A percentile compares a stretch with the other conserved stretches of the same genome.
phyloP scores from a whole-genome alignment of 345 rosid genomes.

The Dovyalis caffra region DNA sequence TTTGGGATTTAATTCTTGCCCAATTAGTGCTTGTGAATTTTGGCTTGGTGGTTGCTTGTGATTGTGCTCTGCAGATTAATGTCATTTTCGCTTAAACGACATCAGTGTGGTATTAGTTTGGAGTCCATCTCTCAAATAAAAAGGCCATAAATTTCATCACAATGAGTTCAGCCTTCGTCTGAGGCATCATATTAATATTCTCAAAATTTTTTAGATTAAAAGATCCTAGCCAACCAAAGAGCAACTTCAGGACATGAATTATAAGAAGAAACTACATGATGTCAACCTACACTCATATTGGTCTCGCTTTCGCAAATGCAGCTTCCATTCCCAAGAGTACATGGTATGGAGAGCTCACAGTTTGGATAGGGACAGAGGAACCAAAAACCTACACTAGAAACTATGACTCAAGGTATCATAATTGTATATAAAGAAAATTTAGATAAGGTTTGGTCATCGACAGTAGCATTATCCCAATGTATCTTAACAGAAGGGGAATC shows the following conservation, averaged over 20 bases:
- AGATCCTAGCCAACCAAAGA: neutral
- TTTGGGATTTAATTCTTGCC: too few relatives aligned
- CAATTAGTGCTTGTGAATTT: too few relatives aligned
- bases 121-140: too few relatives aligned
- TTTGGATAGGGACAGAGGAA: neutral
- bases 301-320: neutral
- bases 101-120: too few relatives aligned
- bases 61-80: too few relatives aligned
- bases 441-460: neutral
- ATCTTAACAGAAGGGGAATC: neutral
- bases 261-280: neutral
- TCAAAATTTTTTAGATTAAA: neutral
- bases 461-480: neutral
- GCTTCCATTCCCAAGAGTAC: neutral
- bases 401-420: neutral
- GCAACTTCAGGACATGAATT: neutral
- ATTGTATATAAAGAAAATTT: neutral
- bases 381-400: neutral
- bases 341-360: neutral
- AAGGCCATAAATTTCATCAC: neutral
- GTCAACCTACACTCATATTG: neutral
- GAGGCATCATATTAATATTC: neutral
- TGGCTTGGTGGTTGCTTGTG: too few relatives aligned
- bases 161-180: neutral
- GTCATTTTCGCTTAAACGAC: too few relatives aligned